Percentiles rank a stretch among this genome's conserved stretches.
Evolutionary conservation across 2,329 filamentous ascomycete genomes (phyloP).

Genomic region (Fonsecaea multimorphosa): DNA sequence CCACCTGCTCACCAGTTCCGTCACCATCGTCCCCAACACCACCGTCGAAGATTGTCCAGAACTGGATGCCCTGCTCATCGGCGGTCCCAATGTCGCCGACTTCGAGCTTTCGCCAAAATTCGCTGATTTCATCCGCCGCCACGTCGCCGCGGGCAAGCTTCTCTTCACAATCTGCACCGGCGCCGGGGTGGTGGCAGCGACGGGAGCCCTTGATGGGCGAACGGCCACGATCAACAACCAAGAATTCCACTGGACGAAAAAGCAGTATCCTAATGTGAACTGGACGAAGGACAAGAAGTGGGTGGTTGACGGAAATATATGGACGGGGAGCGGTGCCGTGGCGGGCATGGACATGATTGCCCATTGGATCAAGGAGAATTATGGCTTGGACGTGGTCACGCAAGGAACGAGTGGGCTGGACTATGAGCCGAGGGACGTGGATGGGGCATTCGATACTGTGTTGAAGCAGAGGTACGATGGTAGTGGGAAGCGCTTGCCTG

Average conservation of each 20-base stretch:
- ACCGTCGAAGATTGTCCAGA: conserved; percentile 27
- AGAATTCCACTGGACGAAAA: conserved; percentile 40
- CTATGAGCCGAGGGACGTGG: conserved; percentile 47
- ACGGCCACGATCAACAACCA: conserved; percentile 53
- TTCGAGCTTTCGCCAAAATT: conserved; percentile 19
- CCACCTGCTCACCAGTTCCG: conserved; percentile 11
- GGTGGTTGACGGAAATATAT: conserved; percentile 54
- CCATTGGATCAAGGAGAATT: conserved; percentile 49
- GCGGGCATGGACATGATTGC: conserved; percentile 56
- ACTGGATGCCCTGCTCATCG: conserved; percentile 28
- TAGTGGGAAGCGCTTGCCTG: conserved; percentile 12
- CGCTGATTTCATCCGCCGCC: conserved; percentile 21
- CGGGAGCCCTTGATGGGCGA: conserved; percentile 52
- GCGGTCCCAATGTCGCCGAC: conserved; percentile 22
- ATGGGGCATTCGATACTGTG: conserved; percentile 36
- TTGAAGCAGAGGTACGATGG: conserved; percentile 24
- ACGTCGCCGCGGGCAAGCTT: conserved; percentile 21
- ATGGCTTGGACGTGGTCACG: conserved; percentile 37
- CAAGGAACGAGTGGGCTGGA: conserved; percentile 40
- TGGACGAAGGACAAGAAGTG: conserved; percentile 55
- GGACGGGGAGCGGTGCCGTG: conserved; percentile 55
- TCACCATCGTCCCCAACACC: conserved; percentile 23
- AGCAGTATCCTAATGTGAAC: conserved; percentile 48
- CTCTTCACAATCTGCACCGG: conserved; percentile 32
- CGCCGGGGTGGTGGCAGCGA: conserved; percentile 38